A percentile compares a stretch with the other conserved stretches of the same genome.
Evolutionary conservation across 192 early-diverging fungal genomes (phyloP).

Genomic region (Jimgerdemannia lactiflua): DNA sequence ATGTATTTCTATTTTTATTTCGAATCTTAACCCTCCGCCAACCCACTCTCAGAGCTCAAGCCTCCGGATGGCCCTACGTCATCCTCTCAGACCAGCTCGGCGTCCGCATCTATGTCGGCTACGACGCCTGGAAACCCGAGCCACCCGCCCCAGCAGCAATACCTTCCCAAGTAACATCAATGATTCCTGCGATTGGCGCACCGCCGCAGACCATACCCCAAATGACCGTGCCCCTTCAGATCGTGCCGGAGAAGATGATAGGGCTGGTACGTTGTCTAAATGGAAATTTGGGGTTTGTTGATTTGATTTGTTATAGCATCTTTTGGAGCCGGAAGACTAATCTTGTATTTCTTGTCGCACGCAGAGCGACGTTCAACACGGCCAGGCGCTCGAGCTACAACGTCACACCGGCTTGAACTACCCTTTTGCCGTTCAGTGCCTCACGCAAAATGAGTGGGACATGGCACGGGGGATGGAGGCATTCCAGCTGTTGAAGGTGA

Average conservation of each 20-base stretch:
- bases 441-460: constrained; percentile 27
- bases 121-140: background rate
- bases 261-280: background rate
- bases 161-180: background rate
- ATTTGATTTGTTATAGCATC: background rate
- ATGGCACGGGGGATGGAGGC: constrained; percentile 10
- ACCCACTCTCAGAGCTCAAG: constrained; percentile 15
- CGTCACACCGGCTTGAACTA: constrained; percentile 24
- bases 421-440: constrained; percentile 25
- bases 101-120: constrained; percentile 12
- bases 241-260: background rate
- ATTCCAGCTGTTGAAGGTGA: background rate
- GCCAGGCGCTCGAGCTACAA: constrained; percentile 22
- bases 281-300: background rate
- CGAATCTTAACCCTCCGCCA: background rate
- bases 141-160: constrained; percentile 12
- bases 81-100: constrained; percentile 25
- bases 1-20: background rate
- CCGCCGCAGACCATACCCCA: background rate
- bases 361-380: constrained; percentile 14
- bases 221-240: background rate
- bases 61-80: constrained; percentile 28
- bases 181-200: background rate
- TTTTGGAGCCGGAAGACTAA: background rate
- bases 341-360: background rate